Evolutionary conservation across 2,329 filamentous ascomycete genomes (phyloP).

Genomic region (Basipetospora chlamydospora): DNA sequence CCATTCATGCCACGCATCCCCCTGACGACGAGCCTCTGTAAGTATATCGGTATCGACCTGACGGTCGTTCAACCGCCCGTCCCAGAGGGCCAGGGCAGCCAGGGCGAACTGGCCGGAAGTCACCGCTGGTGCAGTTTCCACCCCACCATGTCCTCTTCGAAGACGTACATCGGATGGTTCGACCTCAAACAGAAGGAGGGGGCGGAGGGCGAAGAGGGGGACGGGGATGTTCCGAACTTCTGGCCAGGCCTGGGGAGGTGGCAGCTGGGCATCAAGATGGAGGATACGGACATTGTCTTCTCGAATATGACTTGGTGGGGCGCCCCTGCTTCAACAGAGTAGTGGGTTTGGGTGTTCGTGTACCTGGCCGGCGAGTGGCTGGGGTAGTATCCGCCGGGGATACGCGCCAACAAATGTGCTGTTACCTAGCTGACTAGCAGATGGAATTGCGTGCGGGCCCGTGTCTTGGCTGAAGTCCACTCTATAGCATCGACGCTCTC

Average conservation of each 20-base stretch:
- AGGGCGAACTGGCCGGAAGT: constrained; percentile 29
- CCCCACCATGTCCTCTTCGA: constrained; percentile 13
- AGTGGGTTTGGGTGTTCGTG: too few species aligned
- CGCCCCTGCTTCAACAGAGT: constrained; percentile 10
- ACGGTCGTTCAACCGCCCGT: constrained; percentile 34
- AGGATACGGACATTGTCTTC: constrained; percentile 18
- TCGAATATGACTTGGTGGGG: constrained; percentile 11
- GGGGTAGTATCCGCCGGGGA: too few species aligned
- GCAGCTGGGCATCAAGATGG: constrained; percentile 26
- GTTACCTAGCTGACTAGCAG: too few species aligned
- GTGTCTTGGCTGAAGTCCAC: too few species aligned
- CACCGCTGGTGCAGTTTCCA: constrained; percentile 27
- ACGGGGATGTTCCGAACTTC: constrained; percentile 23
- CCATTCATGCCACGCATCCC: constrained; percentile 28
- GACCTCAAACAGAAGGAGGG: constrained; percentile 26
- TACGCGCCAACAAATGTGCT: too few species aligned
- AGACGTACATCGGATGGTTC: constrained; percentile 28
- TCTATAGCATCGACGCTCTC: too few species aligned
- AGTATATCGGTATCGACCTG: constrained; percentile 25
- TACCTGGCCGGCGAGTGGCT: too few species aligned
- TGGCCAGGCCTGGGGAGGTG: constrained; percentile 31
- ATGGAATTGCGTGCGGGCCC: too few species aligned
- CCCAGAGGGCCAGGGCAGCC: constrained; percentile 22
- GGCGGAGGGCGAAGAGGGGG: constrained; percentile 9
- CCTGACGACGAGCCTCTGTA: constrained; percentile 21